phyloP scores from a whole-genome alignment of 345 rosid species.

The Brassica juncea region DNA sequence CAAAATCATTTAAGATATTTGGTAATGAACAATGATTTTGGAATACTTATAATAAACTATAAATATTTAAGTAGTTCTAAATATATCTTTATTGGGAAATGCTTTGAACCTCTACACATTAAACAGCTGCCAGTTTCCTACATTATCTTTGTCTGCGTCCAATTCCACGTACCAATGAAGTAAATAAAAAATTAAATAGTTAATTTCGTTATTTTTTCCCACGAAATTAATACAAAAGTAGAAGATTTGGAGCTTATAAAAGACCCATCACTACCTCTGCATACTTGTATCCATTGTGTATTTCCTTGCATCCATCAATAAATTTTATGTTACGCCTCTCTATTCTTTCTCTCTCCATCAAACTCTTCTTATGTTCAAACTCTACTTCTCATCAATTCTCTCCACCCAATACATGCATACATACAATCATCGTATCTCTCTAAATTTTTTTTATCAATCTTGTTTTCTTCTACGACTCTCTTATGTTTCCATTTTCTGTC shows the following conservation, averaged over 20 bases:
- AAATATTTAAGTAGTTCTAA: too few species aligned
- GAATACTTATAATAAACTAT: too few species aligned
- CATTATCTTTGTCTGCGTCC: constrained; percentile 25
- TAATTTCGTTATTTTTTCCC: neutral
- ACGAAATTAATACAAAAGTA: neutral
- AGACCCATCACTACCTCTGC: constrained; percentile 29
- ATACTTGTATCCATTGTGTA: constrained; percentile 33
- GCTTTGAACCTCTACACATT: constrained; percentile 10
- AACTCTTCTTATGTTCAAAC: neutral
- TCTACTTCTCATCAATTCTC: neutral
- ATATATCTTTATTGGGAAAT: neutral
- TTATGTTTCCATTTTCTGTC: neutral
- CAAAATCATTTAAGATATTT: too few species aligned
- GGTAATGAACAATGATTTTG: too few species aligned
- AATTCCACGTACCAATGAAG: constrained; percentile 31
- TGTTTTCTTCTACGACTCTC: neutral
- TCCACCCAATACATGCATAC: constrained; percentile 26
- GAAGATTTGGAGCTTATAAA: constrained; percentile 33
- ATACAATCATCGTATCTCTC: constrained; percentile 8
- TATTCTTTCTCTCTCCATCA: constrained; percentile 17
- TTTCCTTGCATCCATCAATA: constrained; percentile 7
- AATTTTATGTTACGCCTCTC: neutral
- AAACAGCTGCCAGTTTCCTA: constrained; percentile 18
- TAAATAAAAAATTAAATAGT: too few species aligned
- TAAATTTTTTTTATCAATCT: neutral